These are phyloP conservation scores for Boletus subcaerulescens DNA, from an alignment of 768 basidiomycete genomes.

Conservation along the genomic window DNA sequence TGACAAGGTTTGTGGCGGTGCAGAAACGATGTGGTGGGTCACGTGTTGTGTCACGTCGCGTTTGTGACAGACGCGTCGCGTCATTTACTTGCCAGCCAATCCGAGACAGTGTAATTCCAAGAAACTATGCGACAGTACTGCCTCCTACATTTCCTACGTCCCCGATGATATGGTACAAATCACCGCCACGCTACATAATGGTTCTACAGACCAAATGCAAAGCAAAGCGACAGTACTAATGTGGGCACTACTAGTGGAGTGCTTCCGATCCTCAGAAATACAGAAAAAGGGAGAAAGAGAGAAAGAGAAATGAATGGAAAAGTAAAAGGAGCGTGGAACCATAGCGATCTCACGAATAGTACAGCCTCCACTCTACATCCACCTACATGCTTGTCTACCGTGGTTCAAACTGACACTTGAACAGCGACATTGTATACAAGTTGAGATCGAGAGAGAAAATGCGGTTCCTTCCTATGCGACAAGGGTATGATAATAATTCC, in stretches of 20 bases:
- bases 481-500: slow-evolving; percentile 20
- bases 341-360: slow-evolving; percentile 12
- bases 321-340: slow-evolving; percentile 5
- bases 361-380: slow-evolving; percentile 18
- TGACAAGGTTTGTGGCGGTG: slow-evolving; percentile 16
- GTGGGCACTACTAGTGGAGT: slow-evolving; percentile 6
- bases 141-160: slow-evolving; percentile 12
- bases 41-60: slow-evolving; percentile 32
- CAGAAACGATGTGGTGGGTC: slow-evolving; percentile 11
- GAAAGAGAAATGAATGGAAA: slow-evolving; percentile 1
- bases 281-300: slow-evolving; percentile 2
- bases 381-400: slow-evolving; percentile 5
- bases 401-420: slow-evolving; percentile 1
- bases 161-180: slow-evolving; percentile 23
- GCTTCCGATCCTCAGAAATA: slow-evolving; percentile 15
- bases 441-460: slow-evolving; percentile 22
- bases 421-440: slow-evolving; percentile 17
- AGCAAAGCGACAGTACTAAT: slow-evolving; percentile 20
- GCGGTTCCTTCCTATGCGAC: slow-evolving; percentile 18
- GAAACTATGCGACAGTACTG: slow-evolving; percentile 15
- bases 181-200: slow-evolving; percentile 10
- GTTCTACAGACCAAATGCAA: slow-evolving; percentile 20
- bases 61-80: slow-evolving; percentile 27
- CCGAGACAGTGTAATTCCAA: slow-evolving; percentile 11
- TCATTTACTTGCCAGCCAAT: slow-evolving; percentile 1